Conservation (phyloP, 2,329 filamentous ascomycete species). For the Juglanconis sp. region DNA sequence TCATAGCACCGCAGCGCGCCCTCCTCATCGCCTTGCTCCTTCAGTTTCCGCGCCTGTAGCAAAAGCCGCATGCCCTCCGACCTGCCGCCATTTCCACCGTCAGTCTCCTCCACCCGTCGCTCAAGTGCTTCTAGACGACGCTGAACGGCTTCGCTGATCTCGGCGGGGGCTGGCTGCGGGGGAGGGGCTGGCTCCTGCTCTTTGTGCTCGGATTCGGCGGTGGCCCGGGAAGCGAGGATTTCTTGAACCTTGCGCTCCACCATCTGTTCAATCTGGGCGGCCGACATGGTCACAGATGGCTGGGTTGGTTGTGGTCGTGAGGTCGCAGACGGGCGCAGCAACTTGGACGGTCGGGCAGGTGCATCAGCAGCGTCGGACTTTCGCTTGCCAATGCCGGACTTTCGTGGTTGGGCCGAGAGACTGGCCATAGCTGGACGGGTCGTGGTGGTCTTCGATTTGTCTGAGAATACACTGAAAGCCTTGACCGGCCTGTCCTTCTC, state of each 20-base stretch:
- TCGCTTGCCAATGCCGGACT: slow-evolving; percentile 23
- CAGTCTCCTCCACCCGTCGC: slow-evolving; percentile 67
- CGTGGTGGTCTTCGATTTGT: slow-evolving; percentile 54
- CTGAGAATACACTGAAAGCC: slow-evolving; percentile 82
- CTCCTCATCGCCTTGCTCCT: slow-evolving; percentile 74
- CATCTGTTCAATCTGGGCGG: slow-evolving; percentile 81
- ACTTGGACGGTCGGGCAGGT: slow-evolving; percentile 46
- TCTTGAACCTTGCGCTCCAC: slow-evolving; percentile 90
- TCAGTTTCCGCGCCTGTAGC: slow-evolving; percentile 88
- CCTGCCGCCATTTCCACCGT: slow-evolving; percentile 53
- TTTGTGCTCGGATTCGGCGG: slow-evolving; percentile 36
- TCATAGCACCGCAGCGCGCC: slow-evolving; percentile 84
- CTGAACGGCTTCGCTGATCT: slow-evolving; percentile 75
- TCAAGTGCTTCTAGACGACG: slow-evolving; percentile 80
- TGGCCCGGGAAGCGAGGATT: slow-evolving; percentile 73
- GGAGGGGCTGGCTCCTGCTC: slow-evolving; percentile 30
- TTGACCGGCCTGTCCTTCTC: slow-evolving; percentile 71
- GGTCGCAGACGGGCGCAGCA: slow-evolving; percentile 33
- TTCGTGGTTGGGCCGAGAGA: slow-evolving; percentile 2
- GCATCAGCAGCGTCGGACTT: slow-evolving; percentile 38
- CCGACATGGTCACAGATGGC: slow-evolving; percentile 52
- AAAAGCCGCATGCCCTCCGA: slow-evolving; percentile 82
- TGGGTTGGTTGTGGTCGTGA: slow-evolving; percentile 25
- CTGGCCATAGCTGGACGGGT: slow-evolving; percentile 32
- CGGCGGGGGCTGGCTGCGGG: slow-evolving; percentile 22